These are phyloP conservation scores for Epichloe sylvatica DNA, from an alignment of 2,329 filamentous ascomycete genomes.

Conservation along the genomic window DNA sequence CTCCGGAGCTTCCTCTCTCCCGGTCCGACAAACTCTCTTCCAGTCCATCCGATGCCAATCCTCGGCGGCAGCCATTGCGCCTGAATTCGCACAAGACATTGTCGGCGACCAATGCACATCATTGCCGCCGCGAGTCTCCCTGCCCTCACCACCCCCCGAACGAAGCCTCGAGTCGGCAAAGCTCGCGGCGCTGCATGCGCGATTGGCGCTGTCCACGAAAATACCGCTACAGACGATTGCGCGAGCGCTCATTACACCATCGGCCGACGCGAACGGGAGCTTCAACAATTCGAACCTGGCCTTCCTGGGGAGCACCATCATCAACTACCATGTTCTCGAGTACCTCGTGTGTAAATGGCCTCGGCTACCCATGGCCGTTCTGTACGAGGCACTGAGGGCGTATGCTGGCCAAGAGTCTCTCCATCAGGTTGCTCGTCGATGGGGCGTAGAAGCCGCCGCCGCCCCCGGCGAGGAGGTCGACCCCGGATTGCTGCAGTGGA, in stretches of 20 bases:
- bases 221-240: slow-evolving; percentile 78
- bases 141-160: slow-evolving; percentile 61
- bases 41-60: slow-evolving; percentile 19
- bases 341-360: slow-evolving; percentile 80
- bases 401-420: slow-evolving; percentile 68
- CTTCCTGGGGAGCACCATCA: slow-evolving; percentile 65
- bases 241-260: slow-evolving; percentile 69
- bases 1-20: slow-evolving; percentile 12
- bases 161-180: slow-evolving; percentile 65
- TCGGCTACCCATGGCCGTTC: slow-evolving; percentile 73
- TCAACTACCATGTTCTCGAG: slow-evolving; percentile 82
- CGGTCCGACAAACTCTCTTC: slow-evolving; percentile 14
- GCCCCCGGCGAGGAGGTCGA: slow-evolving; percentile 85
- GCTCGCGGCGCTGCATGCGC: slow-evolving; percentile 81
- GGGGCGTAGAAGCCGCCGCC: slow-evolving; percentile 83
- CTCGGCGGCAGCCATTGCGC: slow-evolving; percentile 14
- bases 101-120: slow-evolving; percentile 9
- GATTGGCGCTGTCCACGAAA: slow-evolving; percentile 66
- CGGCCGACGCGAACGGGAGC: slow-evolving; percentile 61
- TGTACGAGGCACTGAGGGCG: slow-evolving; percentile 74
- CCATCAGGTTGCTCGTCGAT: slow-evolving; percentile 60
- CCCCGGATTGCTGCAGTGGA: slow-evolving; percentile 76
- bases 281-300: slow-evolving; percentile 86
- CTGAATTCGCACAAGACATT: slow-evolving; percentile 10
- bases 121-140: slow-evolving; percentile 16